Evolutionary conservation across 352 stramenopile species (phyloP).

Genomic region (Pythium scleroteichum): DNA sequence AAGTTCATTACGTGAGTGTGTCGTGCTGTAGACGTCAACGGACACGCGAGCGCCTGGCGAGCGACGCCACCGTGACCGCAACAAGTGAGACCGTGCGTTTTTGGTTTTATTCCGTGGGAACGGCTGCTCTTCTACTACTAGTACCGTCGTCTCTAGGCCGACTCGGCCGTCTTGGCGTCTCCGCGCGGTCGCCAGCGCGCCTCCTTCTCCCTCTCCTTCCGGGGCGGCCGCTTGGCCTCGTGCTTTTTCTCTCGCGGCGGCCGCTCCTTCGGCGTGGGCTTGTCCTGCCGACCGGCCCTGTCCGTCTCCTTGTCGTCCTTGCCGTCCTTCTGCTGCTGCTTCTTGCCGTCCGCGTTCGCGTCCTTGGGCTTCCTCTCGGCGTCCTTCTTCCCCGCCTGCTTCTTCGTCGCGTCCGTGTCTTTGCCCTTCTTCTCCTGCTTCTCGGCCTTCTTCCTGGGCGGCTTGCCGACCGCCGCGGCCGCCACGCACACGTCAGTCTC

Average conservation of each 20-base stretch:
- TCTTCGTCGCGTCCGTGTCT: background rate
- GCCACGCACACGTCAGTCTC: slow-evolving; percentile 37
- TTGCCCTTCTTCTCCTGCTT: background rate
- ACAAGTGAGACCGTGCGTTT: too few relatives aligned
- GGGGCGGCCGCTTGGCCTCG: background rate
- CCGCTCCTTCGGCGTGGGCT: background rate
- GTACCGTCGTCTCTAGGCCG: too few relatives aligned
- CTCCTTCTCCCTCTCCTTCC: slow-evolving; percentile 1
- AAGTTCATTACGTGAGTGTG: too few relatives aligned
- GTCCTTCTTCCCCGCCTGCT: background rate
- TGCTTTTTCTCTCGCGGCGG: background rate
- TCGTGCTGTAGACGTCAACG: too few relatives aligned
- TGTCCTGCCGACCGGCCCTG: background rate
- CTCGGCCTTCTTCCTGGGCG: slow-evolving; percentile 7
- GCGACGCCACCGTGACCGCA: too few relatives aligned
- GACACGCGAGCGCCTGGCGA: too few relatives aligned
- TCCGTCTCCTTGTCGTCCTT: slow-evolving; percentile 7
- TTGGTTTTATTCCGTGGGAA: too few relatives aligned
- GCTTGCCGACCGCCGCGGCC: background rate
- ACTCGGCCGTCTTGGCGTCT: background rate
- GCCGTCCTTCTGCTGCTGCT: background rate
- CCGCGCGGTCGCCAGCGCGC: background rate
- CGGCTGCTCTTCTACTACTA: too few relatives aligned
- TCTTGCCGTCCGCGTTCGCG: background rate
- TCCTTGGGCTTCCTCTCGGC: slow-evolving; percentile 9